Evolutionary conservation across 2,329 filamentous ascomycete species (phyloP).

Genomic region (Pseudogymnoascus sp.): DNA sequence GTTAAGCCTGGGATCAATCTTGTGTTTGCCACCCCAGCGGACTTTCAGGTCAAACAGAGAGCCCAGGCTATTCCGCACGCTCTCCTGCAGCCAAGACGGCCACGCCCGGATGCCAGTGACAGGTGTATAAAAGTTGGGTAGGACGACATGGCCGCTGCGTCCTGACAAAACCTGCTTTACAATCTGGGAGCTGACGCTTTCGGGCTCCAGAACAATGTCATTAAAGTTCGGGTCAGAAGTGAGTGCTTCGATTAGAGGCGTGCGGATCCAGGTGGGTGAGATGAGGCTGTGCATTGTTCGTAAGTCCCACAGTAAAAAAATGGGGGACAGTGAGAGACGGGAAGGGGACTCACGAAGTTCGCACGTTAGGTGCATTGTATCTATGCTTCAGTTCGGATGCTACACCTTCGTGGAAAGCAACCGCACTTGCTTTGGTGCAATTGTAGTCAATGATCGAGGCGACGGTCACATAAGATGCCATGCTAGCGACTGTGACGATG

Average conservation of each 20-base stretch:
- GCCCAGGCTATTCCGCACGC: slow-evolving; percentile 16
- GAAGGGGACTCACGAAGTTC: slow-evolving; percentile 26
- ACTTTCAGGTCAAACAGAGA: background rate
- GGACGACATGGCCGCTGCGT: slow-evolving; percentile 46
- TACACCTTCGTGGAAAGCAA: slow-evolving; percentile 46
- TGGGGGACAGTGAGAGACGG: background rate
- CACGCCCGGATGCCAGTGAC: slow-evolving; percentile 21
- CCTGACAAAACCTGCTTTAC: slow-evolving; percentile 53
- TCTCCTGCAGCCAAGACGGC: slow-evolving; percentile 23
- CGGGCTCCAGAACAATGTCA: slow-evolving; percentile 46
- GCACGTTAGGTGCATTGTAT: slow-evolving; percentile 33
- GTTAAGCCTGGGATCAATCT: background rate
- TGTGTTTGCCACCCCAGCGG: background rate
- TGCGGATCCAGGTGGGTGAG: slow-evolving; percentile 55
- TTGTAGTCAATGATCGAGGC: slow-evolving; percentile 45
- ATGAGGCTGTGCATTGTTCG: slow-evolving; percentile 41
- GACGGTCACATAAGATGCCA: slow-evolving; percentile 41
- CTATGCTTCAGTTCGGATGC: slow-evolving; percentile 31
- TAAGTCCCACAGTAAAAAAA: background rate
- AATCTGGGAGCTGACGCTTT: slow-evolving; percentile 55
- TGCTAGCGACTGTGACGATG: slow-evolving; percentile 46
- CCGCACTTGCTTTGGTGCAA: slow-evolving; percentile 43
- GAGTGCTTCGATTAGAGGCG: slow-evolving; percentile 48
- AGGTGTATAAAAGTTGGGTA: slow-evolving; percentile 34
- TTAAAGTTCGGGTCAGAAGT: slow-evolving; percentile 41